Conservation (phyloP, 2,329 filamentous ascomycete genomes). For the Pleoardoris graminearum region DNA sequence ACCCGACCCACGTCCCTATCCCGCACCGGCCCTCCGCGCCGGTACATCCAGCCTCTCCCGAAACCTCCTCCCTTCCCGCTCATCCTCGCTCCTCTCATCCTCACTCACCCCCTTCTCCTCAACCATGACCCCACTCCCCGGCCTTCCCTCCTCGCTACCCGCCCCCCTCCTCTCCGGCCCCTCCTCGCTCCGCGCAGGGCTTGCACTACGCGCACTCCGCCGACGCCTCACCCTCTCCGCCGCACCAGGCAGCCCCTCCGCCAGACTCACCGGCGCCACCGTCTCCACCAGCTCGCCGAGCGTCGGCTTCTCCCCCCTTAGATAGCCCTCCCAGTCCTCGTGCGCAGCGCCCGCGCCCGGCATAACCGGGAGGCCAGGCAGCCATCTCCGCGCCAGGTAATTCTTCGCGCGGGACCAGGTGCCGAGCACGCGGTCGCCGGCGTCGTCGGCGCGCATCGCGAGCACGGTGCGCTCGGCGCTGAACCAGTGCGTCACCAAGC, state of each 20-base stretch:
- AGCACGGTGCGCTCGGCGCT: conserved; percentile 46
- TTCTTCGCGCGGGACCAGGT: conserved; percentile 46
- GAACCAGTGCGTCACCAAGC: conserved; percentile 53
- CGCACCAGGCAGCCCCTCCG: conserved; percentile 43
- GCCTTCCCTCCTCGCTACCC: conserved; percentile 24
- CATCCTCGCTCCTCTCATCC: conserved; percentile 41
- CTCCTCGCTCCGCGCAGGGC: conserved; percentile 35
- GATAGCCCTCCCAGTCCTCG: neutral
- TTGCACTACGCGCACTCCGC: conserved; percentile 25
- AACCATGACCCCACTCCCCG: conserved; percentile 46
- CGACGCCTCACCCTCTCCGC: conserved; percentile 29
- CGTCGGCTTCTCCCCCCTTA: conserved; percentile 25
- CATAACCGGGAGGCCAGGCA: conserved; percentile 39
- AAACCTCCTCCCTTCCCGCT: conserved; percentile 14
- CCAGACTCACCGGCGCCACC: conserved; percentile 43
- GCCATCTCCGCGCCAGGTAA: conserved; percentile 48
- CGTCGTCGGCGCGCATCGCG: conserved; percentile 31
- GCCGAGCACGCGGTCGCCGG: conserved; percentile 46
- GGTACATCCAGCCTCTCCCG: conserved; percentile 24
- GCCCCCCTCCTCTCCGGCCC: neutral
- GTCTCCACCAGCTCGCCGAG: conserved; percentile 40
- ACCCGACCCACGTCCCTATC: too few relatives aligned
- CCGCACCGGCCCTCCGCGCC: too few relatives aligned
- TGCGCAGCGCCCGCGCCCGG: conserved; percentile 13
- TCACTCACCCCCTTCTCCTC: conserved; percentile 45